Conservation (phyloP, 106 monocot species). For the Dendrobium catenatum region DNA sequence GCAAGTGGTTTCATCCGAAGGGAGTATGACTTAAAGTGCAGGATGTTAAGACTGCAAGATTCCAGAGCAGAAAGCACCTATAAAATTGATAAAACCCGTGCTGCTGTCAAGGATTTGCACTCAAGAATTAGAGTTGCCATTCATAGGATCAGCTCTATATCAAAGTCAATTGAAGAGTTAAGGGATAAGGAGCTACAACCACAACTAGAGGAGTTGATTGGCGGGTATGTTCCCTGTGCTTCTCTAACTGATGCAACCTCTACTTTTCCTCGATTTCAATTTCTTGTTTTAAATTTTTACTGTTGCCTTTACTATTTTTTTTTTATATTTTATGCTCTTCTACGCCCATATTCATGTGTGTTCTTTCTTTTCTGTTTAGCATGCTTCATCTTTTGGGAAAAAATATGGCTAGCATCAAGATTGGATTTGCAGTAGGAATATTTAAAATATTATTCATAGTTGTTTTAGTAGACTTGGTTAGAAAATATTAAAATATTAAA, state of each 20-base stretch:
- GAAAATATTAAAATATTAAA: too few relatives aligned
- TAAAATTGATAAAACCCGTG: slow-evolving; percentile 83
- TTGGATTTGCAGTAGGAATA: too few relatives aligned
- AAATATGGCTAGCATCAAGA: too few relatives aligned
- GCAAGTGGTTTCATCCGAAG: slow-evolving; percentile 72
- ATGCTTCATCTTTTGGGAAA: too few relatives aligned
- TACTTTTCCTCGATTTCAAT: not conserved
- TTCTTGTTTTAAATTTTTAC: not conserved
- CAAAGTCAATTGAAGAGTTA: slow-evolving; percentile 76
- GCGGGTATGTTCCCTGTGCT: slow-evolving; percentile 41
- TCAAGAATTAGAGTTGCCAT: slow-evolving; percentile 81
- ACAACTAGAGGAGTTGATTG: slow-evolving; percentile 89
- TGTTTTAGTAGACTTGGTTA: too few relatives aligned
- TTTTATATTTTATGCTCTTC: not conserved
- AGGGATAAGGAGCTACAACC: slow-evolving; percentile 93
- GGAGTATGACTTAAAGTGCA: slow-evolving; percentile 84
- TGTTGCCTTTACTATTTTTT: not conserved
- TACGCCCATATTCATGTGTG: too few relatives aligned
- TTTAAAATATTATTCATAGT: too few relatives aligned
- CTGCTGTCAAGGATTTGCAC: slow-evolving; percentile 82
- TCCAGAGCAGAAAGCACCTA: slow-evolving; percentile 46
- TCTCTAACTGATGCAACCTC: not conserved
- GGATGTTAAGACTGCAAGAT: slow-evolving; percentile 52
- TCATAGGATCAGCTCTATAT: slow-evolving; percentile 86
- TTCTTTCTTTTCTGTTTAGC: too few relatives aligned